Conservation (phyloP, 441 rosid genomes). For the Iberis amara region DNA sequence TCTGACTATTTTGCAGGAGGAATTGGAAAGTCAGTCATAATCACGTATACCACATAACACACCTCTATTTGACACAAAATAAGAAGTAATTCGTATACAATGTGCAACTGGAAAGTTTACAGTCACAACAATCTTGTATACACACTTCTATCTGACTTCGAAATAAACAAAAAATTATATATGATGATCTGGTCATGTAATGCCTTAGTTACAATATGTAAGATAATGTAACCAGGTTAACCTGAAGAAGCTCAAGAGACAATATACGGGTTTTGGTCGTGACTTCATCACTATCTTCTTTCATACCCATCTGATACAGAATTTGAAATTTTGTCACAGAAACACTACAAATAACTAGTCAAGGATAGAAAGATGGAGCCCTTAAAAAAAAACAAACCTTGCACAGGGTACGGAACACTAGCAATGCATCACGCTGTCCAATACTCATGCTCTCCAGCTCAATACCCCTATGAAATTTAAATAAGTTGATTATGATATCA, state of each 20-base stretch:
- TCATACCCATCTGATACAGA: slow-evolving; percentile 88
- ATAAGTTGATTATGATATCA: slow-evolving; percentile 22
- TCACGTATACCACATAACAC: background rate
- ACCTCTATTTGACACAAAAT: background rate
- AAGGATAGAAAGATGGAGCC: slow-evolving; percentile 21
- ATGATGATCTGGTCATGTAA: slow-evolving; percentile 15
- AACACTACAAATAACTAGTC: slow-evolving; percentile 25
- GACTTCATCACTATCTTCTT: slow-evolving; percentile 95
- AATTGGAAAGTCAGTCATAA: background rate
- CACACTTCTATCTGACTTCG: slow-evolving; percentile 2
- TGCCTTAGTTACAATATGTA: slow-evolving; percentile 21
- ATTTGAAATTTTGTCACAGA: slow-evolving; percentile 24
- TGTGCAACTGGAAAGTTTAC: background rate
- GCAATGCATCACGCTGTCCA: slow-evolving; percentile 89
- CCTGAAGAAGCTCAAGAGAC: slow-evolving; percentile 99
- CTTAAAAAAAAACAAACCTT: slow-evolving; percentile 54
- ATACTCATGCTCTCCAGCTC: slow-evolving; percentile 94
- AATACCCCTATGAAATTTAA: slow-evolving; percentile 57
- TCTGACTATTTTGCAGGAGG: background rate
- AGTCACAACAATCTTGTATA: slow-evolving; percentile 11
- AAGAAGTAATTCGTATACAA: background rate
- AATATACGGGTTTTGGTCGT: slow-evolving; percentile 84
- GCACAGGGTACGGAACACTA: slow-evolving; percentile 97
- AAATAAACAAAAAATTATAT: background rate
- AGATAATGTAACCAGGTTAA: slow-evolving; percentile 32